A percentile compares a stretch with the other conserved stretches of the same genome.
Conservation (phyloP, 768 basidiomycete species). For the Xerocomus spinulosus region DNA sequence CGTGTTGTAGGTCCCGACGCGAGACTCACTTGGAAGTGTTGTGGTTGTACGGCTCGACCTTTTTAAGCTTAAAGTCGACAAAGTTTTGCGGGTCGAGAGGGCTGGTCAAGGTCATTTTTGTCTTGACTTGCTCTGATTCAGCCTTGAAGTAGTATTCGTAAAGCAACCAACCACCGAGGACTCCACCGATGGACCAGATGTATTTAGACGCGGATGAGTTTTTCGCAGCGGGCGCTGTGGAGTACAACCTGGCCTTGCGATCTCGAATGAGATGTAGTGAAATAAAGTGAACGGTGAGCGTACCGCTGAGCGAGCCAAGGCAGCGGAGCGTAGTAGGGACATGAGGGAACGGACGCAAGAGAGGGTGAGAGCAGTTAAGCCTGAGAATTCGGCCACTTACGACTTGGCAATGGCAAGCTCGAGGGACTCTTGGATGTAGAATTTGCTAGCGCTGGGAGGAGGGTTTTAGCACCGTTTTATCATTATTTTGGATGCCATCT, state of each 20-base stretch:
- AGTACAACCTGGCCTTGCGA: conserved; percentile 40
- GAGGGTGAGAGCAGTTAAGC: conserved; percentile 4
- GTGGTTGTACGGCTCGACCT: conserved; percentile 86
- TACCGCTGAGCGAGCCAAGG: conserved; percentile 42
- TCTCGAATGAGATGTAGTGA: background rate
- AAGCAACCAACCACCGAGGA: conserved; percentile 38
- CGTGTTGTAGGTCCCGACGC: background rate
- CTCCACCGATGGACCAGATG: conserved; percentile 37
- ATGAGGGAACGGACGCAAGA: conserved; percentile 25
- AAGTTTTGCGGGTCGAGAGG: conserved; percentile 74
- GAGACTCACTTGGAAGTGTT: conserved; percentile 71
- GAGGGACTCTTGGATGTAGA: conserved; percentile 1
- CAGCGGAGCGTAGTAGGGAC: conserved; percentile 40
- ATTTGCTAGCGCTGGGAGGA: conserved; percentile 9
- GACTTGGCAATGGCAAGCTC: background rate
- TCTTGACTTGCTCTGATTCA: conserved; percentile 35
- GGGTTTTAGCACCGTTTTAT: conserved; percentile 14
- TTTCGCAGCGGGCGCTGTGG: conserved; percentile 44
- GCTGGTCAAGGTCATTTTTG: conserved; percentile 46
- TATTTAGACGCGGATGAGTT: conserved; percentile 46
- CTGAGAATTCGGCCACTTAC: conserved; percentile 16
- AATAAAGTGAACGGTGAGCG: background rate
- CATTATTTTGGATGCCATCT: conserved; percentile 12
- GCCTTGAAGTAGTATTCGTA: conserved; percentile 47
- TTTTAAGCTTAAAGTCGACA: conserved; percentile 77